Evolutionary conservation across 2,329 filamentous ascomycete genomes (phyloP).

Genomic region (Ceratocystis eucalypticola): DNA sequence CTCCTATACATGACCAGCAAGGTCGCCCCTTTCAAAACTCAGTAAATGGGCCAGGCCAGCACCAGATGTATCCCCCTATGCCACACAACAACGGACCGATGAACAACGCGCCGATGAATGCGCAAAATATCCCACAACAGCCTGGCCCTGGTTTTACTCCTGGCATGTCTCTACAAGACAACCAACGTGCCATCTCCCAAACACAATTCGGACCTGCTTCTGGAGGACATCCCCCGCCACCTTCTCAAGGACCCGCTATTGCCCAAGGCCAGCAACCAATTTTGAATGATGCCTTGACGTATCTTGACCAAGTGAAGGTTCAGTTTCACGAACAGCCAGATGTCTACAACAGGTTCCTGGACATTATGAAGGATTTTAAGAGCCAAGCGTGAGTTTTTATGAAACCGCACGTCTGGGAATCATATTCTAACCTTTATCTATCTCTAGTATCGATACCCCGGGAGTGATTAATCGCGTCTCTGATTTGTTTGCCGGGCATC

Average conservation of each 20-base stretch:
- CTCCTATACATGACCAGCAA: constrained; percentile 40
- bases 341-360: constrained; percentile 90
- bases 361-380: constrained; percentile 99
- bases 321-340: constrained; percentile 94
- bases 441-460: constrained; percentile 65
- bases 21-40: constrained; percentile 39
- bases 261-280: constrained; percentile 34
- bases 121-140: constrained; percentile 42
- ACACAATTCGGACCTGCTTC: constrained; percentile 16
- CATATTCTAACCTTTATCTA: background rate
- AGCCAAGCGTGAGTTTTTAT: constrained; percentile 63
- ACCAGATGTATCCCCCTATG: constrained; percentile 46
- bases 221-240: constrained; percentile 25
- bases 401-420: background rate
- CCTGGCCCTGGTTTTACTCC: background rate
- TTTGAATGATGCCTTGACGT: constrained; percentile 65
- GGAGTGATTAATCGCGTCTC: constrained; percentile 96
- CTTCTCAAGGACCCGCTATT: constrained; percentile 28
- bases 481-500: constrained; percentile 87
- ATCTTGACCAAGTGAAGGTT: constrained; percentile 95
- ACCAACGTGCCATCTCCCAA: constrained; percentile 17
- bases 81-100: constrained; percentile 37
- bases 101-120: constrained; percentile 38
- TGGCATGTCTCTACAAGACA: constrained; percentile 30
- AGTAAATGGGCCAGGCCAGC: constrained; percentile 33